Evolutionary conservation across 2,329 filamentous ascomycete genomes (phyloP).

Genomic region (Neofusicoccum umdonicola): DNA sequence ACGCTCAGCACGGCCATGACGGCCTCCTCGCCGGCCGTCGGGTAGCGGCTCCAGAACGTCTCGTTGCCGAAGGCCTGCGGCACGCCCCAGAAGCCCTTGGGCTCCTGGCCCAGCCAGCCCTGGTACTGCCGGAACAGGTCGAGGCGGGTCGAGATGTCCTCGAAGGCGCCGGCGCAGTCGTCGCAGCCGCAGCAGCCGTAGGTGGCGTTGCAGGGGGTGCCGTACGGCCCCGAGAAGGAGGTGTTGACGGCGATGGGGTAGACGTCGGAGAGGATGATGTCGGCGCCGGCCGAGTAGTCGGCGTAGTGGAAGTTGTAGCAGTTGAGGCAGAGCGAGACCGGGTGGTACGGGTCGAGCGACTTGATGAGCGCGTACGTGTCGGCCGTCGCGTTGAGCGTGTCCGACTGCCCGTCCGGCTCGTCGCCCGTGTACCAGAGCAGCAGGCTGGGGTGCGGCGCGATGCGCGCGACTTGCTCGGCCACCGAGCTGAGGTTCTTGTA

Average conservation of each 20-base stretch:
- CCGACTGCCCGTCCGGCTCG: conserved; percentile 57
- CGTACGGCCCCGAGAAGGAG: conserved; percentile 53
- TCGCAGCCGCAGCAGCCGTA: conserved; percentile 65
- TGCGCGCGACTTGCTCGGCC: conserved; percentile 35
- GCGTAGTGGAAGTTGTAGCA: conserved; percentile 62
- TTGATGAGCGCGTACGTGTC: conserved; percentile 47
- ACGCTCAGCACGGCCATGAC: conserved; percentile 49
- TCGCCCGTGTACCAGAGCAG: conserved; percentile 52
- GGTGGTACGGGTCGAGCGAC: conserved; percentile 59
- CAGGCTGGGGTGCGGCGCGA: conserved; percentile 36
- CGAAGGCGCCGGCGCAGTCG: conserved; percentile 53
- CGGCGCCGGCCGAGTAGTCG: conserved; percentile 54
- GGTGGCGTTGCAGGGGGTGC: conserved; percentile 57
- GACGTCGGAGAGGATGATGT: conserved; percentile 60
- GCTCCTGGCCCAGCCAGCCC: conserved; percentile 34
- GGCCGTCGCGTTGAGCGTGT: conserved; percentile 51
- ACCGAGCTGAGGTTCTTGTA: conserved; percentile 42
- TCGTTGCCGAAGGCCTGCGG: conserved; percentile 50
- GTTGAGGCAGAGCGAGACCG: conserved; percentile 59
- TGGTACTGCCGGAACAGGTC: conserved; percentile 44
- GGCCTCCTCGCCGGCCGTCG: conserved; percentile 45
- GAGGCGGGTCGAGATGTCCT: conserved; percentile 51
- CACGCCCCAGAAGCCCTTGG: conserved; percentile 51
- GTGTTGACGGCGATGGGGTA: conserved; percentile 61
- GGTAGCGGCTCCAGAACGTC: conserved; percentile 48